Evolutionary conservation across 2,329 filamentous ascomycete genomes (phyloP).

Genomic region (Colletotrichum somersetense): DNA sequence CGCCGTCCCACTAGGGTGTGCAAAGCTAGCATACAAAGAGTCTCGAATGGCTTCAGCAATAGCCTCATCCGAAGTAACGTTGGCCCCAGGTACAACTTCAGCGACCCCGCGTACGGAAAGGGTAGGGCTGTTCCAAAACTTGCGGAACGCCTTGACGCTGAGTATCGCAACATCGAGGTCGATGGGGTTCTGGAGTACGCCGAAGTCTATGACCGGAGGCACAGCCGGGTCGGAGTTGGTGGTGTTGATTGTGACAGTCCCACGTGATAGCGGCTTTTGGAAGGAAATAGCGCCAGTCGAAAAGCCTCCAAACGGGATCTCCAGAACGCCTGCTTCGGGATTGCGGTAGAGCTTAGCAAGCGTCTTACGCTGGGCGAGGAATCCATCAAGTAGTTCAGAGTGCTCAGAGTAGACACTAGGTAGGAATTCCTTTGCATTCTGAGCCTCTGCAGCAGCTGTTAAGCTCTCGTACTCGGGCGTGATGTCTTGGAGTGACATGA

Average conservation of each 20-base stretch:
- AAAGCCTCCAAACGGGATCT: slow-evolving; percentile 51
- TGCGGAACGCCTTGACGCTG: slow-evolving; percentile 51
- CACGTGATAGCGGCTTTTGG: slow-evolving; percentile 55
- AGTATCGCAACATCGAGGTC: slow-evolving; percentile 50
- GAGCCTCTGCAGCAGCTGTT: slow-evolving; percentile 48
- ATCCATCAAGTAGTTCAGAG: slow-evolving; percentile 54
- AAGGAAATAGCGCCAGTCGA: slow-evolving; percentile 48
- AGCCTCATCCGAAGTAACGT: slow-evolving; percentile 23
- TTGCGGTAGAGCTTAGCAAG: slow-evolving; percentile 48
- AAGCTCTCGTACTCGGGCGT: slow-evolving; percentile 44
- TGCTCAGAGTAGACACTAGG: slow-evolving; percentile 46
- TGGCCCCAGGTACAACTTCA: slow-evolving; percentile 30
- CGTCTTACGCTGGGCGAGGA: slow-evolving; percentile 51
- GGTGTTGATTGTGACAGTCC: slow-evolving; percentile 54
- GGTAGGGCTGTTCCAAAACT: slow-evolving; percentile 43
- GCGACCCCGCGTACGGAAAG: slow-evolving; percentile 7
- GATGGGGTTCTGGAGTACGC: slow-evolving; percentile 53
- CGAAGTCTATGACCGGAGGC: slow-evolving; percentile 55
- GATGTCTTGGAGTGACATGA: slow-evolving; percentile 46
- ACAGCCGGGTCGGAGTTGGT: slow-evolving; percentile 48
- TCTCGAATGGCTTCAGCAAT: slow-evolving; percentile 21
- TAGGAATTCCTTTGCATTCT: slow-evolving; percentile 52
- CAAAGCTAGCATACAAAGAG: slow-evolving; percentile 11
- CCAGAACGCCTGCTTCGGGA: slow-evolving; percentile 45
- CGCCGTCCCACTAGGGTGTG: slow-evolving; percentile 61